Conservation (phyloP, 2,329 filamentous ascomycete genomes). For the Cryphonectria radicalis region DNA sequence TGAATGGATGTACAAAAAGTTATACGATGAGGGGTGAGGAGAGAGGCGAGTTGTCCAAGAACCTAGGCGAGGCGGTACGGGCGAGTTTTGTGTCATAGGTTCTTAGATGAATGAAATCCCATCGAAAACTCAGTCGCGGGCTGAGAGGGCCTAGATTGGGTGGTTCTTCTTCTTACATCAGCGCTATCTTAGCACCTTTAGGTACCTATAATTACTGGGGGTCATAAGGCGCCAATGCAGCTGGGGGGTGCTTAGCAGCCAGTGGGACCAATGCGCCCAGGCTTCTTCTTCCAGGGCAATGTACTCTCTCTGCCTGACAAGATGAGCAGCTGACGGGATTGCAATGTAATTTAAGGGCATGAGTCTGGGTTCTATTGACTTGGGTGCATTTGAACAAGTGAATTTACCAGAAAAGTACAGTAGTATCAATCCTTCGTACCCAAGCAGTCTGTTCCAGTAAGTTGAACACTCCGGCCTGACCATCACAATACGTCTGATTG, state of each 20-base stretch:
- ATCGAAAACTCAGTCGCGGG: background rate
- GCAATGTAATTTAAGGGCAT: background rate
- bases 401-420: too few relatives aligned
- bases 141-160: background rate
- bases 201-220: background rate
- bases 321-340: background rate
- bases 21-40: background rate
- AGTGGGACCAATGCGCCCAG: background rate
- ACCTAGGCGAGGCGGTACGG: background rate
- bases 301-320: background rate
- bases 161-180: background rate
- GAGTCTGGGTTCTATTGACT: background rate
- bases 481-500: background rate
- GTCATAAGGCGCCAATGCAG: background rate
- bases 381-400: background rate
- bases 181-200: background rate
- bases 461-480: too few relatives aligned
- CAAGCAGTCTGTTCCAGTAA: too few relatives aligned
- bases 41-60: background rate
- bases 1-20: background rate
- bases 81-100: background rate
- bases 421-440: too few relatives aligned
- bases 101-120: background rate
- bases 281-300: background rate
- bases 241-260: too few relatives aligned